Evolutionary conservation across 108 stramenopile species (phyloP).

Genomic region (Nitzschia putrida): DNA sequence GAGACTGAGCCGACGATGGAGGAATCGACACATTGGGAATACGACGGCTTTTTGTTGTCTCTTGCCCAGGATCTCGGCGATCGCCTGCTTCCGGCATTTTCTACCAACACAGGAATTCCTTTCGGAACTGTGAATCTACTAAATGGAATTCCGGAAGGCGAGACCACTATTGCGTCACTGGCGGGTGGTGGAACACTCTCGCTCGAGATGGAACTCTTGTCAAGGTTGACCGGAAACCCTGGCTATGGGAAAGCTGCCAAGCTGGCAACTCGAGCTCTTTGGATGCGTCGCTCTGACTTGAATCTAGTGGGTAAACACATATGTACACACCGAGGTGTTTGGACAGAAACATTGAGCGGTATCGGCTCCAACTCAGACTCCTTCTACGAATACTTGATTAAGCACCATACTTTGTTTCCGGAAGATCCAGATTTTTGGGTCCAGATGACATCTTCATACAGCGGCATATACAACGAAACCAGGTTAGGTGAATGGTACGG

Average conservation of each 20-base stretch:
- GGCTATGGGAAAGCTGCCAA: slow-evolving; percentile 74
- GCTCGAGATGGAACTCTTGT: slow-evolving; percentile 84
- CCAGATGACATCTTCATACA: slow-evolving; percentile 71
- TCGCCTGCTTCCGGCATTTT: slow-evolving; percentile 82
- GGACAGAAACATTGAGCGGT: slow-evolving; percentile 87
- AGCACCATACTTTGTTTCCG: slow-evolving; percentile 81
- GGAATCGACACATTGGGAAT: slow-evolving; percentile 47
- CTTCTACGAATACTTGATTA: slow-evolving; percentile 93
- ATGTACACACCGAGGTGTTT: slow-evolving; percentile 73
- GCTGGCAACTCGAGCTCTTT: slow-evolving; percentile 74
- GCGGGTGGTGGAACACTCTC: slow-evolving; percentile 89
- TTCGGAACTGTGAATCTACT: slow-evolving; percentile 92
- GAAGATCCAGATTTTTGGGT: slow-evolving; percentile 85
- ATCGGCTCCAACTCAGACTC: slow-evolving; percentile 93
- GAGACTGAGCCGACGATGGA: background rate
- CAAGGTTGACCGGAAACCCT: slow-evolving; percentile 76
- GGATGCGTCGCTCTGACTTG: slow-evolving; percentile 57
- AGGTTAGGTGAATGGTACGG: slow-evolving; percentile 90
- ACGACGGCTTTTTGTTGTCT: slow-evolving; percentile 77
- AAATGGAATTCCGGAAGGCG: slow-evolving; percentile 78
- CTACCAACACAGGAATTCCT: slow-evolving; percentile 90
- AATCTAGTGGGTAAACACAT: slow-evolving; percentile 92
- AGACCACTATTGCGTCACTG: slow-evolving; percentile 83
- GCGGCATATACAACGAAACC: slow-evolving; percentile 64
- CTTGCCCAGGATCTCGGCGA: slow-evolving; percentile 83